Evolutionary conservation across 768 basidiomycete species (phyloP).

Genomic region (Termitomyces sp.): DNA sequence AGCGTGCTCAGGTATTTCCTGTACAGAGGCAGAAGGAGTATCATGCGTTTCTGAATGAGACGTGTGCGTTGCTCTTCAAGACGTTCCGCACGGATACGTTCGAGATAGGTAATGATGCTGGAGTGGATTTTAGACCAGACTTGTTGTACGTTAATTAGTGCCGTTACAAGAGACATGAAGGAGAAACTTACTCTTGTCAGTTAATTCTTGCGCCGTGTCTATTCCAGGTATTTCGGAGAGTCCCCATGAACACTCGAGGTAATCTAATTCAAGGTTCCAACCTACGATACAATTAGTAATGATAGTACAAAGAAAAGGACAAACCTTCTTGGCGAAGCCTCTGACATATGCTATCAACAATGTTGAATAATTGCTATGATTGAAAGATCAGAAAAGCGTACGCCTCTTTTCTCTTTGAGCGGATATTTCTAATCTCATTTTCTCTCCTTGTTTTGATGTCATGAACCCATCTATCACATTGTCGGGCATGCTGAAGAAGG

Average conservation of each 20-base stretch:
- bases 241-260: background rate
- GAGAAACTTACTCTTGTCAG: slow-evolving; percentile 17
- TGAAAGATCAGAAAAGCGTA: background rate
- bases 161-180: background rate
- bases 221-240: slow-evolving; percentile 17
- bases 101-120: slow-evolving; percentile 13
- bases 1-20: background rate
- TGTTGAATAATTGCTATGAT: background rate
- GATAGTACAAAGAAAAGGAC: background rate
- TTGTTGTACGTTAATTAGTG: background rate
- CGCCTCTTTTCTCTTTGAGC: slow-evolving; percentile 9
- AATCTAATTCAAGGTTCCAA: slow-evolving; percentile 5
- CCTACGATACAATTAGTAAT: background rate
- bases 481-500: background rate
- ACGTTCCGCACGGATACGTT: slow-evolving; percentile 7
- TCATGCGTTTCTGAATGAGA: background rate
- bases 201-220: slow-evolving; percentile 15
- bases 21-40: background rate
- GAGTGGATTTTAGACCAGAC: slow-evolving; percentile 23
- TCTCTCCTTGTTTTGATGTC: slow-evolving; percentile 1
- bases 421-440: slow-evolving; percentile 7
- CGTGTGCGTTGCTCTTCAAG: background rate
- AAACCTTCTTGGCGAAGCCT: slow-evolving; percentile 14
- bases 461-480: background rate
- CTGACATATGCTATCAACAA: slow-evolving; percentile 10